Evolutionary conservation across 495 filamentous ascomycete species (phyloP), one percentile per base, ranked within the genome.

Genomic region (Penicillium chermesinum): DNA sequence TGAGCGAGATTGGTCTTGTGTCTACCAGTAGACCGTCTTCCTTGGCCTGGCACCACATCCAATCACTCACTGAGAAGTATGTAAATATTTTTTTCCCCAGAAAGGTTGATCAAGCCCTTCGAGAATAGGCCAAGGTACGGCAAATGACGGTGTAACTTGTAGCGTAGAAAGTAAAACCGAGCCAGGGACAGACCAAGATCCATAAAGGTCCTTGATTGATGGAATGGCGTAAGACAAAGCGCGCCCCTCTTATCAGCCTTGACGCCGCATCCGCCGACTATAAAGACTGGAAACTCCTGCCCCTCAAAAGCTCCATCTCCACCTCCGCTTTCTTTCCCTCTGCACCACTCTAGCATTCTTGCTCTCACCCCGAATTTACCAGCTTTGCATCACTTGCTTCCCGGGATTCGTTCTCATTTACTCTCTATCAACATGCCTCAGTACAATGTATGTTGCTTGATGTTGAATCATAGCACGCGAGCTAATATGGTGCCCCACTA

Each of bases 391-490:
- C 14, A 17, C 22, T 37, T 16, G 12, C 32, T 35, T 20, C 9
- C 20, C 16, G 25, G 16, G 19, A 9, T 45, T 20, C 12, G 22
- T 43, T 15, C 33, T 30, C n/a, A 19, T 34, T 16, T 13, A 14
- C 42, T n/a, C 33, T 19, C 13, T 19, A 13, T 30, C 62, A 82
- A 57, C 49, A 87, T 88, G 84, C 78, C 84, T 77, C 74, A 81
- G 53, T 84, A 78, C 75, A 89, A 87, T 59, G 85, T 87, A 74
- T 41, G 77, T 72, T 37, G 16, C 35, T 13, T 16, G 25, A n/a
- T 7, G 32, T 17, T 32, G 10, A 3, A 13, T 22, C 15, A 22
- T 18, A 21, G 12, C 5, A 20, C 17, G 17, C 36, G 19, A 19
- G 16, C 19, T 38, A 19, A 22, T 10, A 44, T 62, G 61, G 38